Percentiles rank a stretch among this genome's conserved stretches.
These are phyloP conservation scores for Penicillium cataractarum DNA, from an alignment of 495 filamentous ascomycete species.

Conservation along the genomic window DNA sequence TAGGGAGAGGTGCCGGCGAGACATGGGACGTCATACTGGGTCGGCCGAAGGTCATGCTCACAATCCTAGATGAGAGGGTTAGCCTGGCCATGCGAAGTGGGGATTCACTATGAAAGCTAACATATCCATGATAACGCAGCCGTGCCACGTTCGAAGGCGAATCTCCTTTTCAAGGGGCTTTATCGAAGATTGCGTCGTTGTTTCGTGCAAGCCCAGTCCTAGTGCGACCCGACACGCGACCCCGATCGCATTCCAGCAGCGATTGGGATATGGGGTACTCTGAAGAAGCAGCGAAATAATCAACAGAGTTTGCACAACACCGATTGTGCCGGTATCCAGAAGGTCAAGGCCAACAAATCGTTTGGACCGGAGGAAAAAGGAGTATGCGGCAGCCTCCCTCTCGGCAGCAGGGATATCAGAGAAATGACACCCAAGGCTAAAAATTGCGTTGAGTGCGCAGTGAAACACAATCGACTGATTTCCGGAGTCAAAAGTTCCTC, in stretches of 20 bases:
- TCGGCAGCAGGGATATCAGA: slow-evolving; percentile 41
- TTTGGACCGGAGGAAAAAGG: slow-evolving; percentile 51
- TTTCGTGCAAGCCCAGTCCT: slow-evolving; percentile 51
- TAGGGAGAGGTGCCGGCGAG: slow-evolving; percentile 36
- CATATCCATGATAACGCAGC: slow-evolving; percentile 53
- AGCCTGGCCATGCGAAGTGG: neutral
- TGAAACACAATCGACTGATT: slow-evolving; percentile 47
- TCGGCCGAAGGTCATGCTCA: slow-evolving; percentile 54
- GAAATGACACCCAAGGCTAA: slow-evolving; percentile 50
- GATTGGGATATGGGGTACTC: slow-evolving; percentile 47
- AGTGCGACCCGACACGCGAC: slow-evolving; percentile 51
- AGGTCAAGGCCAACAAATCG: slow-evolving; percentile 48
- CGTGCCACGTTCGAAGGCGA: slow-evolving; percentile 52
- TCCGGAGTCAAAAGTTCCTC: slow-evolving; percentile 41
- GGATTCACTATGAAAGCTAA: slow-evolving; percentile 21
- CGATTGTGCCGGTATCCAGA: slow-evolving; percentile 46
- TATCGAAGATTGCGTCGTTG: slow-evolving; percentile 25
- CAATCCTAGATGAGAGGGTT: slow-evolving; percentile 31
- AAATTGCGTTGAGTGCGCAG: slow-evolving; percentile 48
- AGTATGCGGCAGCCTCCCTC: slow-evolving; percentile 39
- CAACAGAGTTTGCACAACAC: slow-evolving; percentile 51
- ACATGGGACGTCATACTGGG: slow-evolving; percentile 50
- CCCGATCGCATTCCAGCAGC: slow-evolving; percentile 53
- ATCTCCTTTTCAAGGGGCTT: slow-evolving; percentile 45
- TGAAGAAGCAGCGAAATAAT: slow-evolving; percentile 49